A percentile compares a stretch with the other conserved stretches of the same genome.
Evolutionary conservation across 331 rosid species (phyloP).

Genomic region (Telfairia occidentalis): DNA sequence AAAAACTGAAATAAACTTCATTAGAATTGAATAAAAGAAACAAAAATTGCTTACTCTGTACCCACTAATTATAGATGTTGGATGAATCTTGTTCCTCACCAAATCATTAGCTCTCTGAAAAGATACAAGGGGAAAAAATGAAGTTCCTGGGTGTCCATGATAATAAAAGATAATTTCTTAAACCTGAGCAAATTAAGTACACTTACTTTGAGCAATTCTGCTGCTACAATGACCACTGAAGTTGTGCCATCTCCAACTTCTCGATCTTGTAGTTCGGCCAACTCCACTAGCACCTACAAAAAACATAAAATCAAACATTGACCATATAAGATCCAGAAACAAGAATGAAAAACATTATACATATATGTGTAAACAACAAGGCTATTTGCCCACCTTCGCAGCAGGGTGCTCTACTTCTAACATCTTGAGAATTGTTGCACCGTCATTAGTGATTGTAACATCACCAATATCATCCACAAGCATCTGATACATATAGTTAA

Average conservation of each 20-base stretch:
- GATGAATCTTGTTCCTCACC: slow-evolving; percentile 90
- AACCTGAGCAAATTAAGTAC: not conserved
- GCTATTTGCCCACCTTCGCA: slow-evolving; percentile 49
- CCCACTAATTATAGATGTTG: slow-evolving; percentile 92
- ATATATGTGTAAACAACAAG: not conserved
- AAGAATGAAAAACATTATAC: not conserved
- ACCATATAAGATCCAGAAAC: not conserved
- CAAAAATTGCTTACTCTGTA: slow-evolving; percentile 43
- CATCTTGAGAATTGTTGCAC: slow-evolving; percentile 97
- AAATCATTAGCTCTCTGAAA: slow-evolving; percentile 89
- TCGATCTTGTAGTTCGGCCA: slow-evolving; percentile 90
- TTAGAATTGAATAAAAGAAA: not conserved
- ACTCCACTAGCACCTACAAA: slow-evolving; percentile 72
- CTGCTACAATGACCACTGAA: slow-evolving; percentile 87
- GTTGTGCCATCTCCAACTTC: slow-evolving; percentile 99
- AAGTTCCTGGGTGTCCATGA: not conserved
- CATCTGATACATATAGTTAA: slow-evolving; percentile 44
- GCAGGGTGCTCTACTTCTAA: slow-evolving; percentile 98
- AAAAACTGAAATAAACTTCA: not conserved
- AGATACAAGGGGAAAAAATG: not conserved
- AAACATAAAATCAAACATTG: not conserved
- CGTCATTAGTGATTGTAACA: slow-evolving; percentile 89
- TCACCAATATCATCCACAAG: slow-evolving; percentile 93
- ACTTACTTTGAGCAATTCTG: slow-evolving; percentile 77
- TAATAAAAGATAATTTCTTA: slow-evolving; percentile 1